Conservation (phyloP, 768 basidiomycete genomes). For the Kwoniella europaea region DNA sequence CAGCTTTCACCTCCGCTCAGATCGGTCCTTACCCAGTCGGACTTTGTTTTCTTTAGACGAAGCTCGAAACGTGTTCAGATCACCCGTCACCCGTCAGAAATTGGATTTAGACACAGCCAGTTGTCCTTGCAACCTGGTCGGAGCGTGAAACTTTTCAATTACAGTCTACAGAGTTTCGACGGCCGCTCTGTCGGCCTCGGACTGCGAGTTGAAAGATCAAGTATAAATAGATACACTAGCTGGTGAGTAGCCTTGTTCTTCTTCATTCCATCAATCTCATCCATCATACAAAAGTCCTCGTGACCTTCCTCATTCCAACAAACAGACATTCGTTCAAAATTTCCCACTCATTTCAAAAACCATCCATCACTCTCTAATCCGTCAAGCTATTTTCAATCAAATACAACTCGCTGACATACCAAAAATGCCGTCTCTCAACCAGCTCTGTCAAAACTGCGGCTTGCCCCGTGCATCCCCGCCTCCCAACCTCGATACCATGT, state of each 20-base stretch:
- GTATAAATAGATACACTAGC: conserved; percentile 9
- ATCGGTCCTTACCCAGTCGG: not conserved
- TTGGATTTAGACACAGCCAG: not conserved
- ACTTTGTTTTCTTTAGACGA: not conserved
- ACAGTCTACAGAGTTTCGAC: conserved; percentile 19
- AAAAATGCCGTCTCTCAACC: conserved; percentile 11
- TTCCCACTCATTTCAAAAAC: conserved; percentile 2
- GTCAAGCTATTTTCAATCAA: not conserved
- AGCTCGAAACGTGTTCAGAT: not conserved
- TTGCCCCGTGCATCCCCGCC: conserved; percentile 22
- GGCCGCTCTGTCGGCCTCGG: conserved; percentile 10
- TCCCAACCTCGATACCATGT: conserved; percentile 37
- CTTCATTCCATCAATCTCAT: conserved; percentile 1
- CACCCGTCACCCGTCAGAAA: not conserved
- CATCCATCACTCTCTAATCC: conserved; percentile 2
- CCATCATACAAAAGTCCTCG: not conserved
- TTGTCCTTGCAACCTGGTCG: conserved; percentile 4
- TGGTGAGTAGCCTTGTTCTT: conserved; percentile 7
- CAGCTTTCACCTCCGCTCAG: conserved; percentile 2
- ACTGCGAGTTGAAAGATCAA: not conserved
- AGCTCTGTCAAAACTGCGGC: conserved; percentile 26
- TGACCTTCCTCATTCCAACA: not conserved
- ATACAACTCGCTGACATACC: conserved; percentile 10
- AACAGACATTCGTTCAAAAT: conserved; percentile 3
- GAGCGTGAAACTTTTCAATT: not conserved